phyloP scores from a whole-genome alignment of 805 yeast genomes.

The Candida koratica region DNA sequence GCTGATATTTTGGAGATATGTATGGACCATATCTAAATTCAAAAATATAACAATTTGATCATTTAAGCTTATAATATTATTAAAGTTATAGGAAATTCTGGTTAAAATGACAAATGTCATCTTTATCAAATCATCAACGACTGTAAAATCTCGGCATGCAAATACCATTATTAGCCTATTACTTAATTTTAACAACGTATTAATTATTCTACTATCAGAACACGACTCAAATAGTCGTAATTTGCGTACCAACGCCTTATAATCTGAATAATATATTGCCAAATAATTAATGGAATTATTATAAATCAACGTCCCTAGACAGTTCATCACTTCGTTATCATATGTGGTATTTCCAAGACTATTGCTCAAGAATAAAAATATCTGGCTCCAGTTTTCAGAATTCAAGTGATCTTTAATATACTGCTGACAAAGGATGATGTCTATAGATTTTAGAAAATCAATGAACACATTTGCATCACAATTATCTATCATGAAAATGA shows the following conservation, averaged over 20 bases:
- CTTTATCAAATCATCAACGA: neutral
- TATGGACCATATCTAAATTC: conserved; percentile 11
- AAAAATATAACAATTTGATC: conserved; percentile 10
- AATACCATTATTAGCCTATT: conserved; percentile 9
- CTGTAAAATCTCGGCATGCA: conserved; percentile 8
- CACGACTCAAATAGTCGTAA: neutral
- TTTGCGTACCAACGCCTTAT: neutral
- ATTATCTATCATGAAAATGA: conserved; percentile 1
- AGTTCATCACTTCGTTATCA: conserved; percentile 3
- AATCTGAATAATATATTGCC: conserved; percentile 5
- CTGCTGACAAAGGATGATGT: conserved; percentile 19
- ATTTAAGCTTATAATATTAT: conserved; percentile 6
- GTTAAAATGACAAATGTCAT: neutral
- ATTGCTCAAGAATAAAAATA: conserved; percentile 1
- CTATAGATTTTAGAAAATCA: conserved; percentile 24
- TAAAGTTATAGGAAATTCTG: conserved; percentile 6
- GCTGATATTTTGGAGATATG: neutral
- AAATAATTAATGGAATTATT: conserved; percentile 7
- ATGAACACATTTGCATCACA: conserved; percentile 8
- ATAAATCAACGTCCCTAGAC: conserved; percentile 4
- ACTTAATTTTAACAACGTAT: conserved; percentile 2
- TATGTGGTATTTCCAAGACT: neutral
- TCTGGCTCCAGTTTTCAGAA: conserved; percentile 24
- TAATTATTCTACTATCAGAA: neutral
- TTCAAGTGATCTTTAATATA: conserved; percentile 32